Evolutionary conservation across 2,329 filamentous ascomycete species (phyloP).

Genomic region (Kalmusia sp.): DNA sequence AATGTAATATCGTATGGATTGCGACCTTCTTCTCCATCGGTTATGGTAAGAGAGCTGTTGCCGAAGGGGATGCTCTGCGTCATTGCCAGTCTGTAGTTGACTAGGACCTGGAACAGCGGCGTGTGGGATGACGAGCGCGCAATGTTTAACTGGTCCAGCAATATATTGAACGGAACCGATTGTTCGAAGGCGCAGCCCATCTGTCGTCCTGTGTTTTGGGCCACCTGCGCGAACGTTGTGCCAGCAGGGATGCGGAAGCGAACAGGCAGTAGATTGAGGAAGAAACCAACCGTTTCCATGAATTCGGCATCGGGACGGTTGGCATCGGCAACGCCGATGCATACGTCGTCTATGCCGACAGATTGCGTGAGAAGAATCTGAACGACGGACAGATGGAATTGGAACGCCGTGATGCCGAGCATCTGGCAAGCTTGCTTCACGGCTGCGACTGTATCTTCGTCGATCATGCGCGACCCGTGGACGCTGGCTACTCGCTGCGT

Average conservation of each 20-base stretch:
- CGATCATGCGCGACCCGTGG: too few species aligned
- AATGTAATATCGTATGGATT: neutral
- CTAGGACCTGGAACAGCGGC: slow-evolving; percentile 10
- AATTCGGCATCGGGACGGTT: neutral
- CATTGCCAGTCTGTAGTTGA: neutral
- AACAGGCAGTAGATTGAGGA: slow-evolving; percentile 19
- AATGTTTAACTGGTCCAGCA: slow-evolving; percentile 36
- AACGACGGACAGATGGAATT: neutral
- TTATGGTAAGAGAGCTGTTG: neutral
- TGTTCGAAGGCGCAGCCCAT: neutral
- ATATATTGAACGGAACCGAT: slow-evolving; percentile 26
- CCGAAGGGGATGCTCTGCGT: neutral
- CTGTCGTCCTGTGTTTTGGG: neutral
- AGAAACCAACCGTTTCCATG: neutral
- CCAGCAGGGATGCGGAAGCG: slow-evolving; percentile 56
- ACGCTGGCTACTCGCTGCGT: too few species aligned
- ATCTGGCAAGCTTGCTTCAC: neutral
- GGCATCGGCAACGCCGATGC: neutral
- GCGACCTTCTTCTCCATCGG: too few species aligned
- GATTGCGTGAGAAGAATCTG: neutral
- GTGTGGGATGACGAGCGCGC: slow-evolving; percentile 26
- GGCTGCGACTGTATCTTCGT: slow-evolving; percentile 46
- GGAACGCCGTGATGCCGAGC: too few species aligned
- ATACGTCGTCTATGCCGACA: neutral
- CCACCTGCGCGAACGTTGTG: too few species aligned